Evolutionary conservation across 345 rosid genomes (phyloP).

Genomic region (Raphanus sativus): DNA sequence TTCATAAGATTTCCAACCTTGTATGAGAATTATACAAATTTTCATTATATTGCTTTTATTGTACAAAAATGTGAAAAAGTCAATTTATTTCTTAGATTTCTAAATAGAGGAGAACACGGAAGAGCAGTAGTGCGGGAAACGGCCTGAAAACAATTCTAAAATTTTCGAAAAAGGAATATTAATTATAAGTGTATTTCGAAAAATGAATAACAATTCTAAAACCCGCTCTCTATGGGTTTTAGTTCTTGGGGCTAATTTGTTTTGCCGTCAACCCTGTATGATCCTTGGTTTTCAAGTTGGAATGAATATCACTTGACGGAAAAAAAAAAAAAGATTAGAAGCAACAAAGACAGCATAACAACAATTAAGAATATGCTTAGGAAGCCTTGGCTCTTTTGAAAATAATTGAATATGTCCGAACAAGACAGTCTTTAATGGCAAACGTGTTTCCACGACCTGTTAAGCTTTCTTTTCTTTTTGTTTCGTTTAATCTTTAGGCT

Average conservation of each 20-base stretch:
- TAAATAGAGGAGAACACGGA: conserved; percentile 5
- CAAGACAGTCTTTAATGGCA: not conserved
- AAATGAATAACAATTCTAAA: too few species aligned
- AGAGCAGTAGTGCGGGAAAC: conserved; percentile 26
- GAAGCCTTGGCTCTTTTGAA: not conserved
- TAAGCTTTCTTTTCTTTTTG: not conserved
- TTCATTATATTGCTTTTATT: not conserved
- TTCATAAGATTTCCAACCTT: not conserved
- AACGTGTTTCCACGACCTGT: conserved; percentile 24
- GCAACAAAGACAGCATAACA: conserved; percentile 6
- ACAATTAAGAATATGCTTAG: conserved; percentile 9
- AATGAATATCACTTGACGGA: too few species aligned
- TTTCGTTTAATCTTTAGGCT: not conserved
- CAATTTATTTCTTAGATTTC: not conserved
- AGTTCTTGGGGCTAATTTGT: too few species aligned
- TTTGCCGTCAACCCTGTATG: too few species aligned
- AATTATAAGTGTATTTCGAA: not conserved
- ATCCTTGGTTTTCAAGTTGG: too few species aligned
- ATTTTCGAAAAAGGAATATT: not conserved
- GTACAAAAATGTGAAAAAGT: not conserved
- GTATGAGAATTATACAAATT: not conserved
- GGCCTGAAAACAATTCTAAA: not conserved
- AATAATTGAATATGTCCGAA: not conserved
- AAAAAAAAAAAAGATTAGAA: not conserved
- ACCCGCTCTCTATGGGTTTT: too few species aligned